Evolutionary conservation across 2,329 filamentous ascomycete species (phyloP).

Genomic region (Pyrenophora seminiperda): DNA sequence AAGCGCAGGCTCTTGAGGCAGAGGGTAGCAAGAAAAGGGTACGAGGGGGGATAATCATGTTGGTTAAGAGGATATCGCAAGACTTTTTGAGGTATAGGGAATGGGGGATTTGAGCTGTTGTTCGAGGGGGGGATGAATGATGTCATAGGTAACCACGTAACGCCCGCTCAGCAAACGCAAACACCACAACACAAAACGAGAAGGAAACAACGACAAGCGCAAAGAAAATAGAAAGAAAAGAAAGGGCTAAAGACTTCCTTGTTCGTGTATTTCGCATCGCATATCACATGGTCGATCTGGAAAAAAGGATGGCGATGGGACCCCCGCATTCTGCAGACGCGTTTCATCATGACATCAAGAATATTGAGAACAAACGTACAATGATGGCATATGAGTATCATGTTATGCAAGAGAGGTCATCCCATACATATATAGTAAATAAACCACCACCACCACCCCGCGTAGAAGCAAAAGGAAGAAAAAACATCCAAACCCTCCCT

Average conservation of each 20-base stretch:
- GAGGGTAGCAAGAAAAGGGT: too few species aligned
- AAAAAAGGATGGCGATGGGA: not conserved
- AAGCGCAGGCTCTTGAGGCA: too few species aligned
- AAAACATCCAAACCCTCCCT: not conserved
- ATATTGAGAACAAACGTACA: constrained; percentile 10
- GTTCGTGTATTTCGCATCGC: not conserved
- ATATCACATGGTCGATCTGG: not conserved
- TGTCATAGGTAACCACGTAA: too few species aligned
- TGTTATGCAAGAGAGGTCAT: not conserved
- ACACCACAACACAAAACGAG: not conserved
- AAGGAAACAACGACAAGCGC: not conserved
- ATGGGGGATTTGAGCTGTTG: too few species aligned
- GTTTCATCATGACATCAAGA: constrained; percentile 19
- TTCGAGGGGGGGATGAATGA: too few species aligned
- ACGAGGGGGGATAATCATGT: too few species aligned
- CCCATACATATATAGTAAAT: not conserved
- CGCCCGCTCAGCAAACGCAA: constrained; percentile 6
- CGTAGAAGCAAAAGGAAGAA: too few species aligned
- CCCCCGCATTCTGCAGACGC: constrained; percentile 4
- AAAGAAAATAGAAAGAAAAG: not conserved
- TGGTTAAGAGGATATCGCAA: too few species aligned
- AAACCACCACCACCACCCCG: not conserved
- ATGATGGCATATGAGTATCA: constrained; percentile 9
- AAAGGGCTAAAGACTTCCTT: not conserved
- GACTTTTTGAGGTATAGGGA: too few species aligned